These are phyloP conservation scores for Pisolithus orientalis DNA, from an alignment of 768 basidiomycete species.

Conservation along the genomic window DNA sequence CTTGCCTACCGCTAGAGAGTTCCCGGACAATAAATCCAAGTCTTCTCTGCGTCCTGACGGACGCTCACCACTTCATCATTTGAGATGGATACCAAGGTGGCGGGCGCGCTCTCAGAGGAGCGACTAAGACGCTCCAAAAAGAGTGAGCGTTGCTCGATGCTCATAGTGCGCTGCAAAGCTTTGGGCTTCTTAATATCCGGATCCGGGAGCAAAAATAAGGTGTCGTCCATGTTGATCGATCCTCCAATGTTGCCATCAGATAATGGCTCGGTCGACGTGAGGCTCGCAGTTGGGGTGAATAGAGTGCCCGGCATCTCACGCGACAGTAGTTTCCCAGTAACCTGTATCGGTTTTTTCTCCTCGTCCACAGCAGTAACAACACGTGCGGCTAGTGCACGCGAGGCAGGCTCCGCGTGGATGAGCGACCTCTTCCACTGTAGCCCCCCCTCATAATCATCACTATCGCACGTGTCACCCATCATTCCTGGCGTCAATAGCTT, in stretches of 20 bases:
- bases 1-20: constrained; percentile 24
- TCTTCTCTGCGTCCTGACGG: constrained; percentile 32
- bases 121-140: constrained; percentile 42
- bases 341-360: constrained; percentile 1
- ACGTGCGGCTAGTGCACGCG: constrained; percentile 27
- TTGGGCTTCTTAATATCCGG: constrained; percentile 9
- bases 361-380: constrained; percentile 28
- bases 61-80: constrained; percentile 38
- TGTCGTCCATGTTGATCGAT: constrained; percentile 21
- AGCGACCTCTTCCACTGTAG: constrained; percentile 28
- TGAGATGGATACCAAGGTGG: constrained; percentile 45
- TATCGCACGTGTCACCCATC: constrained; percentile 19
- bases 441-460: constrained; percentile 19
- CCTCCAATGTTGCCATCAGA: constrained; percentile 29
- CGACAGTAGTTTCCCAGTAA: constrained; percentile 13
- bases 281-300: constrained; percentile 39
- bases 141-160: constrained; percentile 42
- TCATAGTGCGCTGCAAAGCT: constrained; percentile 44
- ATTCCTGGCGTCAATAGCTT: constrained; percentile 41
- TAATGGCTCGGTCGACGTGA: constrained; percentile 18
- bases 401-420: constrained; percentile 12
- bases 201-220: constrained; percentile 18
- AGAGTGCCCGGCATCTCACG: constrained; percentile 55
- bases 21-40: constrained; percentile 41
- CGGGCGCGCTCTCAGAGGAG: constrained; percentile 31